These are phyloP conservation scores for Stipa capillata DNA, from an alignment of 176 grass and related monocot species.

Conservation along the genomic window DNA sequence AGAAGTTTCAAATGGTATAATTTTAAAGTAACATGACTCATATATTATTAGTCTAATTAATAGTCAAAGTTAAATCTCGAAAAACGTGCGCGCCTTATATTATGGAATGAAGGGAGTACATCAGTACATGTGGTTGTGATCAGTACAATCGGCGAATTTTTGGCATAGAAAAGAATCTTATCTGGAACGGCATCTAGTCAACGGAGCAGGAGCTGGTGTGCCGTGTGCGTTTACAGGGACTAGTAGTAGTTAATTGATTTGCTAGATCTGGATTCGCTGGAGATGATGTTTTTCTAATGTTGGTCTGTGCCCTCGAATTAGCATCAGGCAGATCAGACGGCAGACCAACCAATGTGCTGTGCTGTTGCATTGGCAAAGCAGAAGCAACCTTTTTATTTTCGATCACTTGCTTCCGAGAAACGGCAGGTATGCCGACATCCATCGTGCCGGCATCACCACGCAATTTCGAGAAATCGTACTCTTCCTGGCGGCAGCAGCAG, in stretches of 20 bases:
- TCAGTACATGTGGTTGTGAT: no score
- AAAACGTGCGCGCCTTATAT: no score
- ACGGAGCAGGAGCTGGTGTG: background rate
- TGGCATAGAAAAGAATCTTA: background rate
- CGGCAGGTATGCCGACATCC: background rate
- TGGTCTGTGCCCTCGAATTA: no score
- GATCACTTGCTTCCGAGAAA: constrained; percentile 26
- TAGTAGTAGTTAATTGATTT: background rate
- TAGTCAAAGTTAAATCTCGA: no score
- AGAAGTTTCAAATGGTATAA: no score
- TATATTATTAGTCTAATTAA: no score
- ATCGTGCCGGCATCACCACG: background rate
- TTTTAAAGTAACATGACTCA: no score
- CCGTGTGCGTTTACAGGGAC: no score
- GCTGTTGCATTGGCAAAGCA: background rate
- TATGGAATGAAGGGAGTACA: no score
- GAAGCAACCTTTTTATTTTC: background rate
- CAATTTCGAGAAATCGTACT: background rate
- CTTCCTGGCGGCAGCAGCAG: background rate
- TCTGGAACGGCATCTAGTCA: background rate
- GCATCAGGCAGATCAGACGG: background rate
- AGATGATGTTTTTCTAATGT: background rate
- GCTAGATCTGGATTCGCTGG: constrained; percentile 12
- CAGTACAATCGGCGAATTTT: background rate
- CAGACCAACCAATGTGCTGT: background rate